These are phyloP conservation scores for Xylariaceae sp. DNA, from an alignment of 2,329 filamentous ascomycete species.

Conservation along the genomic window DNA sequence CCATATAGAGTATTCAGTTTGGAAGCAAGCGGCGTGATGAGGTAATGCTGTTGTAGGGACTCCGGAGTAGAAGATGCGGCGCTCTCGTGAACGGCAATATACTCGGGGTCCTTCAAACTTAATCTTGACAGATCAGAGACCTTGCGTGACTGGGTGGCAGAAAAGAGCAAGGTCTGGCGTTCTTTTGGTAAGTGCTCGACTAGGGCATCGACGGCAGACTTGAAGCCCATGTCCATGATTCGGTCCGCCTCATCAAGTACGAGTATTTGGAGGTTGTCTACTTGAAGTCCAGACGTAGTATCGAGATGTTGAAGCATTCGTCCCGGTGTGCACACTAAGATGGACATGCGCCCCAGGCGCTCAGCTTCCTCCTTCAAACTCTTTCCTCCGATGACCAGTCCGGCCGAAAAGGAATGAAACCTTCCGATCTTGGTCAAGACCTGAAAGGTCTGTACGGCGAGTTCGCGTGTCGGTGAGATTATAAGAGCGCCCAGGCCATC, in stretches of 20 bases:
- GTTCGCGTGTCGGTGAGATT: slow-evolving; percentile 86
- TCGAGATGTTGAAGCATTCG: slow-evolving; percentile 94
- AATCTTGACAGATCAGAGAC: slow-evolving; percentile 87
- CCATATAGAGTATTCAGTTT: slow-evolving; percentile 91
- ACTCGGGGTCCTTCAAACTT: slow-evolving; percentile 85
- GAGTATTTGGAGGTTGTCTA: slow-evolving; percentile 85
- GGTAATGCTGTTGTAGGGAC: slow-evolving; percentile 84
- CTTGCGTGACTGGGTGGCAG: slow-evolving; percentile 90
- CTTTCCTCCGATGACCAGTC: slow-evolving; percentile 90
- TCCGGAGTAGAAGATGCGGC: slow-evolving; percentile 74
- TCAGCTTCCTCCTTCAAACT: slow-evolving; percentile 81
- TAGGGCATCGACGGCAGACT: slow-evolving; percentile 83
- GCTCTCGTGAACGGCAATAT: slow-evolving; percentile 86
- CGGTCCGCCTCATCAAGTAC: slow-evolving; percentile 94
- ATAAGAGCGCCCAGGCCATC: slow-evolving; percentile 92
- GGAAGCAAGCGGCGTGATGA: slow-evolving; percentile 75
- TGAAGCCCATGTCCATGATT: slow-evolving; percentile 97
- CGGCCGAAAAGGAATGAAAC: slow-evolving; percentile 85
- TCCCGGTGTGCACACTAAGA: slow-evolving; percentile 90
- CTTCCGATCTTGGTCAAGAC: slow-evolving; percentile 85
- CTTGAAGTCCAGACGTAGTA: slow-evolving; percentile 84
- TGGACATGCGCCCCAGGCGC: slow-evolving; percentile 86
- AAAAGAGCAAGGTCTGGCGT: slow-evolving; percentile 90
- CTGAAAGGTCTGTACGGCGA: slow-evolving; percentile 92
- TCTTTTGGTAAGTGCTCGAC: slow-evolving; percentile 81